phyloP scores from a whole-genome alignment of 768 basidiomycete species.

The Boletus bicolor region DNA sequence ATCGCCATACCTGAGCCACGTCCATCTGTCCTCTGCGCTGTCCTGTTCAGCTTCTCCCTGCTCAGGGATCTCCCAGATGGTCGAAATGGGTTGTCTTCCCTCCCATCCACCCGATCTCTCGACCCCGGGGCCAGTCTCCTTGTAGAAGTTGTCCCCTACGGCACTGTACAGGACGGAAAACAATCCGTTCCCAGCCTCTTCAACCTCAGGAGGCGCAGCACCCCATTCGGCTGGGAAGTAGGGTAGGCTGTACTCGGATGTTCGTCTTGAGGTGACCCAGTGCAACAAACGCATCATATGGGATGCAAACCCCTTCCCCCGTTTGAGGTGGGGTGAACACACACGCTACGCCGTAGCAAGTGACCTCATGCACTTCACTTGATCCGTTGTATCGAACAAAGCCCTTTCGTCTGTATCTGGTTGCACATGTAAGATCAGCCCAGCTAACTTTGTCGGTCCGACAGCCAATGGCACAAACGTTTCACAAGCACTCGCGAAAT shows the following conservation, averaged over 20 bases:
- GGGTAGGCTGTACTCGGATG: conserved; percentile 26
- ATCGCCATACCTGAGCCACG: conserved; percentile 32
- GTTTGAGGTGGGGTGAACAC: conserved; percentile 52
- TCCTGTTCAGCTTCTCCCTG: background rate
- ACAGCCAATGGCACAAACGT: background rate
- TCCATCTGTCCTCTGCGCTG: conserved; percentile 3
- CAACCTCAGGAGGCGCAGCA: conserved; percentile 34
- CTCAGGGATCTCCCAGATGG: conserved; percentile 35
- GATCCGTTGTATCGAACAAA: conserved; percentile 23
- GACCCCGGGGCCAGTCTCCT: conserved; percentile 35
- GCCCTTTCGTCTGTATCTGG: conserved; percentile 33
- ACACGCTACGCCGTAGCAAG: conserved; percentile 51
- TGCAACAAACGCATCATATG: conserved; percentile 67
- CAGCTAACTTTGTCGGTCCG: background rate
- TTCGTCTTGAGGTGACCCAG: conserved; percentile 41
- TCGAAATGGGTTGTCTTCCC: conserved; percentile 33
- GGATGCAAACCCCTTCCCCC: conserved; percentile 51
- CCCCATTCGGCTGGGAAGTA: conserved; percentile 41
- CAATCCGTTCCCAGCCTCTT: conserved; percentile 34
- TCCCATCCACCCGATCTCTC: conserved; percentile 39
- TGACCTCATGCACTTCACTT: conserved; percentile 29
- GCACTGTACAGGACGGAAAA: conserved; percentile 51
- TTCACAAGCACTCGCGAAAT: conserved; percentile 5
- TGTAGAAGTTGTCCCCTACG: conserved; percentile 43
- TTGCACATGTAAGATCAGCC: background rate